A percentile compares a stretch with the other conserved stretches of the same genome.
Conservation (phyloP, 148 eudicot genomes). For the Selenicereus undatus region DNA sequence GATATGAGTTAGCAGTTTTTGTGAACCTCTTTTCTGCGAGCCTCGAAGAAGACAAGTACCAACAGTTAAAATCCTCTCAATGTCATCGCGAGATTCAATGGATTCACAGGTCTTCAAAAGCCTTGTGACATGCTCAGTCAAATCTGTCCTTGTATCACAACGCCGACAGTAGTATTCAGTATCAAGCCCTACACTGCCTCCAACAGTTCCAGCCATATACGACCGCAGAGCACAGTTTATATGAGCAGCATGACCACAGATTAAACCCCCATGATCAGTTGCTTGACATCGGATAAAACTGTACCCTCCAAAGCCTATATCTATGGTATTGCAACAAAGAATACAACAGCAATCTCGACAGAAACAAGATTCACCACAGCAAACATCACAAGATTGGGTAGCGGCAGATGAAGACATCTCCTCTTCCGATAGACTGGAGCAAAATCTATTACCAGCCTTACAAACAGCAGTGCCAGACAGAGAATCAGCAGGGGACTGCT, state of each 20-base stretch:
- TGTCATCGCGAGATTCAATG: constrained; percentile 40
- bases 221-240: constrained; percentile 71
- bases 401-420: constrained; percentile 27
- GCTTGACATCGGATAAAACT: constrained; percentile 73
- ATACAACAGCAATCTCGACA: constrained; percentile 91
- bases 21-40: constrained; percentile 52
- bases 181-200: constrained; percentile 77
- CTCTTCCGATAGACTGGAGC: constrained; percentile 55
- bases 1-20: constrained; percentile 43
- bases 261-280: constrained; percentile 30
- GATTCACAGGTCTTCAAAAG: constrained; percentile 57
- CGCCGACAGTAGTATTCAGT: constrained; percentile 88
- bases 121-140: constrained; percentile 51
- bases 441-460: constrained; percentile 65
- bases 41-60: constrained; percentile 58
- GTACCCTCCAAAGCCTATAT: constrained; percentile 47
- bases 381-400: constrained; percentile 63
- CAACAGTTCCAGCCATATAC: constrained; percentile 90
- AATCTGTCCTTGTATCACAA: constrained; percentile 77
- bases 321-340: constrained; percentile 52
- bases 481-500: constrained; percentile 35
- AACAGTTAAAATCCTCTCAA: constrained; percentile 49
- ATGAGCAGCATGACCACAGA: constrained; percentile 84
- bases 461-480: constrained; percentile 40
- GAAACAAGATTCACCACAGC: constrained; percentile 72